phyloP scores from a whole-genome alignment of 2,329 filamentous ascomycete genomes.

The Xenosphaeropsis pyriputrescens region DNA sequence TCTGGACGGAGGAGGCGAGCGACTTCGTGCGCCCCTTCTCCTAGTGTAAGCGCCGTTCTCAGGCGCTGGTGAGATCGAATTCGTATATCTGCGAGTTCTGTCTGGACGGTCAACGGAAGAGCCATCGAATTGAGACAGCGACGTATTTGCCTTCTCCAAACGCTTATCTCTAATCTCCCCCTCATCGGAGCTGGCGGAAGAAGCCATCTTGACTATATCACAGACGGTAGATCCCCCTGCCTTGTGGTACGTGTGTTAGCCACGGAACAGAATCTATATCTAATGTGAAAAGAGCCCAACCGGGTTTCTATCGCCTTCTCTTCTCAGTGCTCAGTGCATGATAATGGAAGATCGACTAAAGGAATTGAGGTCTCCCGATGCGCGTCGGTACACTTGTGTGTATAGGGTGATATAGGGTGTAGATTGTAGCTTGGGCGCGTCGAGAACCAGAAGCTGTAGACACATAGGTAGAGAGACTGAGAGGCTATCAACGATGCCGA shows the following conservation, averaged over 20 bases:
- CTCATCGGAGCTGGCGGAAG: conserved; percentile 59
- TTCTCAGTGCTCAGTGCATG: conserved; percentile 16
- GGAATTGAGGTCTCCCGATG: no score
- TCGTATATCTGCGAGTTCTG: conserved; percentile 46
- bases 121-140: conserved; percentile 61
- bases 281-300: conserved; percentile 22
- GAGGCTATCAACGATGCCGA: no score
- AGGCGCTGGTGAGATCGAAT: conserved; percentile 18
- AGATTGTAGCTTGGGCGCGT: background rate
- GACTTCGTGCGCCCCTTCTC: conserved; percentile 30
- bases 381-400: background rate
- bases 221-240: conserved; percentile 17
- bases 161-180: conserved; percentile 72
- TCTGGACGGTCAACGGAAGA: conserved; percentile 82
- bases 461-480: no score
- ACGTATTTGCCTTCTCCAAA: conserved; percentile 81
- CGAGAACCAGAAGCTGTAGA: no score
- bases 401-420: background rate
- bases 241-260: conserved; percentile 20
- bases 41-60: conserved; percentile 28
- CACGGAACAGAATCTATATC: conserved; percentile 17
- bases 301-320: conserved; percentile 19
- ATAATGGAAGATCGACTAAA: conserved; percentile 1
- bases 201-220: conserved; percentile 25
- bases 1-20: conserved; percentile 35